Conservation (phyloP, 148 eudicot genomes). For the Dysphania ambrosioides region DNA sequence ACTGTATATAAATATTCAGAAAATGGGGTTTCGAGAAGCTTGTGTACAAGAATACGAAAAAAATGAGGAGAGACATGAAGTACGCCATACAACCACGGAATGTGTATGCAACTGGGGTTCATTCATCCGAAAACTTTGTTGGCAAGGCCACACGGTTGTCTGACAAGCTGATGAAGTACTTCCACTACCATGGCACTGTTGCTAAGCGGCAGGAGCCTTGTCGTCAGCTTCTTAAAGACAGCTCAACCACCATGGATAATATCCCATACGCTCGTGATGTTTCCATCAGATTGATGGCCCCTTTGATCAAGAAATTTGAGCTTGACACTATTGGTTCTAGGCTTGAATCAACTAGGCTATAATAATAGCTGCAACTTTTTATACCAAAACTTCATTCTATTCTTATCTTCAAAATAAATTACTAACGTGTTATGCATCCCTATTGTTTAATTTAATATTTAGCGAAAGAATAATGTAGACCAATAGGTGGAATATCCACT, state of each 20-base stretch:
- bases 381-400: too few species aligned
- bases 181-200: constrained; percentile 73
- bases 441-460: too few species aligned
- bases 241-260: constrained; percentile 30
- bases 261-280: constrained; percentile 53
- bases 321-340: constrained; percentile 50
- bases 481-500: too few species aligned
- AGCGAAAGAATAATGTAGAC: too few species aligned
- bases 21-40: constrained; percentile 92
- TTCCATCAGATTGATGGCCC: constrained; percentile 42
- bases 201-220: constrained; percentile 57
- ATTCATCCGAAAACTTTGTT: constrained; percentile 48
- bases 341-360: constrained; percentile 50
- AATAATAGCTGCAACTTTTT: not conserved
- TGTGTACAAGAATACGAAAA: constrained; percentile 52
- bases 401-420: too few species aligned
- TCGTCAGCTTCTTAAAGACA: constrained; percentile 37
- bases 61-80: constrained; percentile 60
- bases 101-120: constrained; percentile 76
- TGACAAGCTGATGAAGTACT: constrained; percentile 46
- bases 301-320: constrained; percentile 60
- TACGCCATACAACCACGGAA: constrained; percentile 68
- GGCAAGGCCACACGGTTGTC: constrained; percentile 50
- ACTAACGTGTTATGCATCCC: too few species aligned
- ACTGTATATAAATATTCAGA: too few species aligned